These are phyloP conservation scores for Ceratocystis colombiana DNA, from an alignment of 2,329 filamentous ascomycete genomes.

Conservation along the genomic window DNA sequence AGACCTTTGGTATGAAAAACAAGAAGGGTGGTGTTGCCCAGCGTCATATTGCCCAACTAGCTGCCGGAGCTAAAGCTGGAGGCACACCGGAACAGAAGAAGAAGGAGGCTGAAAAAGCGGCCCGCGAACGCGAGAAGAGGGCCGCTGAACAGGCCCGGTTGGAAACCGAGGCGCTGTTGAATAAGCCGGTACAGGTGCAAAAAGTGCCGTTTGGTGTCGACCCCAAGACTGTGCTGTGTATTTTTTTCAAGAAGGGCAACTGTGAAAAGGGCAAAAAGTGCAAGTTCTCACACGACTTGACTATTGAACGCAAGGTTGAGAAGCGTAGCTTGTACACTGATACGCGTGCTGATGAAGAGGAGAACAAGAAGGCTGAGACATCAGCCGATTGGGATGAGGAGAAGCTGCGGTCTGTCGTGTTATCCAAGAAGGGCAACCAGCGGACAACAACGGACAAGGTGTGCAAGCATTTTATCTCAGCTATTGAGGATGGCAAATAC, in stretches of 20 bases:
- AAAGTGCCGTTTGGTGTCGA: slow-evolving; percentile 97
- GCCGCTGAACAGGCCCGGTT: slow-evolving; percentile 75
- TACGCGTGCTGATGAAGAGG: slow-evolving; percentile 59
- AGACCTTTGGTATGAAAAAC: slow-evolving; percentile 99
- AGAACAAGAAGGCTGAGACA: slow-evolving; percentile 78
- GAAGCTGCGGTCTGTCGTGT: slow-evolving; percentile 78
- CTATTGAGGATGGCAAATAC: slow-evolving; percentile 96
- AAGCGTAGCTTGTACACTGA: slow-evolving; percentile 91
- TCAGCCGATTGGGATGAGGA: slow-evolving; percentile 98
- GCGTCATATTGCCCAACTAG: slow-evolving; percentile 78
- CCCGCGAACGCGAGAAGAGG: slow-evolving; percentile 76
- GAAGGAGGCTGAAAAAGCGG: slow-evolving; percentile 56
- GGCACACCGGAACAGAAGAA: slow-evolving; percentile 81
- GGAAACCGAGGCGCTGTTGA: slow-evolving; percentile 71
- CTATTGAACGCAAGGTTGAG: slow-evolving; percentile 79
- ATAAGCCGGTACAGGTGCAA: slow-evolving; percentile 88
- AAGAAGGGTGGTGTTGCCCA: slow-evolving; percentile 92
- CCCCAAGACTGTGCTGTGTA: slow-evolving; percentile 91
- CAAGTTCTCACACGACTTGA: slow-evolving; percentile 91
- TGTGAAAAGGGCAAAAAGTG: slow-evolving; percentile 97
- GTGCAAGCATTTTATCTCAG: slow-evolving; percentile 96
- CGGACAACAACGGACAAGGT: slow-evolving; percentile 94
- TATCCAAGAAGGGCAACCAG: slow-evolving; percentile 96
- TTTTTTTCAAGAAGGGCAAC: slow-evolving; percentile 93
- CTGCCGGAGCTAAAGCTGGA: slow-evolving; percentile 59